Conservation (phyloP, 2,329 filamentous ascomycete species). For the Colletotrichum graminicola region DNA sequence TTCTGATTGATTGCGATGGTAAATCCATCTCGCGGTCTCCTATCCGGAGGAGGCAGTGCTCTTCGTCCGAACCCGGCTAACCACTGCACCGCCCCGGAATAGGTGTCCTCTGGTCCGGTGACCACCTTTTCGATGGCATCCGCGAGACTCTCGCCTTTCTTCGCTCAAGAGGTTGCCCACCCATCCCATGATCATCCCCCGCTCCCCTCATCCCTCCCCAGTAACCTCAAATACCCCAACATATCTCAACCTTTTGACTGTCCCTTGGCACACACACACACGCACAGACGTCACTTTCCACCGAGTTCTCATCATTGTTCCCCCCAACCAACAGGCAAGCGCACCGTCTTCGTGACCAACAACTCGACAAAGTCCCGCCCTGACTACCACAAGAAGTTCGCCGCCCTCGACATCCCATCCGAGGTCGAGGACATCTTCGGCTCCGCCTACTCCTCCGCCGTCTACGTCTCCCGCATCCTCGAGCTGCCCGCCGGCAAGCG, state of each 20-base stretch:
- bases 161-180: slow-evolving; percentile 76
- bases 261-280: background rate
- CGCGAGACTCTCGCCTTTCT: slow-evolving; percentile 88
- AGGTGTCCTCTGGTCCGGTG: slow-evolving; percentile 98
- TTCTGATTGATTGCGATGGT: slow-evolving; percentile 98
- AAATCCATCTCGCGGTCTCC: slow-evolving; percentile 46
- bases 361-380: slow-evolving; percentile 96
- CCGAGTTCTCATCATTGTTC: slow-evolving; percentile 19
- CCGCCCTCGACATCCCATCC: slow-evolving; percentile 82
- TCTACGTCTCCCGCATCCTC: slow-evolving; percentile 96
- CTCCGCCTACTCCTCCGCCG: slow-evolving; percentile 92
- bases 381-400: slow-evolving; percentile 94
- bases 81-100: slow-evolving; percentile 35
- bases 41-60: slow-evolving; percentile 16
- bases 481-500: slow-evolving; percentile 81
- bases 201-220: background rate
- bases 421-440: slow-evolving; percentile 93
- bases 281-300: background rate
- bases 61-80: slow-evolving; percentile 15
- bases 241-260: background rate
- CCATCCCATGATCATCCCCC: slow-evolving; percentile 10
- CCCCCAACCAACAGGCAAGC: slow-evolving; percentile 74
- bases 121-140: slow-evolving; percentile 86
- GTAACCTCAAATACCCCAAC: background rate
- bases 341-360: slow-evolving; percentile 96